phyloP scores from a whole-genome alignment of 306 rosid genomes.

The Trichosanthes truncata region DNA sequence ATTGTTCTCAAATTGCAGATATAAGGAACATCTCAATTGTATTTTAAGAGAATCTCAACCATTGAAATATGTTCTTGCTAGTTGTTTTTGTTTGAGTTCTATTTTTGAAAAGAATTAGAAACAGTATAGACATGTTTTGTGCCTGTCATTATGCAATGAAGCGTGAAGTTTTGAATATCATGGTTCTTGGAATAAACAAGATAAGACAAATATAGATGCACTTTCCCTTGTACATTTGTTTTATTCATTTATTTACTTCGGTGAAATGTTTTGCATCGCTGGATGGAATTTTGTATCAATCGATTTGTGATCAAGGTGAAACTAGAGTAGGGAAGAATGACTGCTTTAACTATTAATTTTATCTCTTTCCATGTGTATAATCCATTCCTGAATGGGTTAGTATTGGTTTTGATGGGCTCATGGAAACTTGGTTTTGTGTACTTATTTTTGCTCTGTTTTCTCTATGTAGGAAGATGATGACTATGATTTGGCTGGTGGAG shows the following conservation, averaged over 20 bases:
- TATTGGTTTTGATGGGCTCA: neutral
- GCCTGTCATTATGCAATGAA: neutral
- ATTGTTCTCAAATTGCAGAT: neutral
- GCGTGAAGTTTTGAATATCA: neutral
- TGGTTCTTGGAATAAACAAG: neutral
- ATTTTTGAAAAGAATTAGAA: neutral
- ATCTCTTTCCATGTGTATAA: neutral
- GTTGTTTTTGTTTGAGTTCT: too few species aligned
- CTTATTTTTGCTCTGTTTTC: conserved; percentile 17
- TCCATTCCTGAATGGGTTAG: neutral
- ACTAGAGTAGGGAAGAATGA: neutral
- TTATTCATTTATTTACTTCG: neutral
- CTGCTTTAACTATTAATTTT: neutral
- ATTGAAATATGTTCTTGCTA: neutral
- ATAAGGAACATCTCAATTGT: neutral
- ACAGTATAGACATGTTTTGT: neutral
- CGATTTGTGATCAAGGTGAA: neutral
- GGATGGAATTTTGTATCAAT: neutral
- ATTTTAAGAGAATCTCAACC: neutral
- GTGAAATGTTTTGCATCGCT: neutral
- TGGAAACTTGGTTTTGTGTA: neutral
- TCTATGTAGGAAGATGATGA: conserved; percentile 77
- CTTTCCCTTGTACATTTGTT: neutral
- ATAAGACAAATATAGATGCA: neutral
- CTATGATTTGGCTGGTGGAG: conserved; percentile 56